Evolutionary conservation across 345 rosid species (phyloP).

Genomic region (Salix udensis): DNA sequence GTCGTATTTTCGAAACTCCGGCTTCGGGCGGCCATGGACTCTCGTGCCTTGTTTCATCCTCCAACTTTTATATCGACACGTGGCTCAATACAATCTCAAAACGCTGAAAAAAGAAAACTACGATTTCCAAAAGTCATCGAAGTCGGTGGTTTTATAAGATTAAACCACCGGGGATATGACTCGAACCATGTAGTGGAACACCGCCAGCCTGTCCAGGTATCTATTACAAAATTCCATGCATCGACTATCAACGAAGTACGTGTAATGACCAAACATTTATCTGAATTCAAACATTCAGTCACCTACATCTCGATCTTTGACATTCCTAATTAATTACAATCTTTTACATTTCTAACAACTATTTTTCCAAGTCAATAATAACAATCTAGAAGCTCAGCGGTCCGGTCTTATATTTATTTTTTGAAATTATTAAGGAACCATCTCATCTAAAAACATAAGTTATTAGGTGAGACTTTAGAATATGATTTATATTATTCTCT

Average conservation of each 20-base stretch:
- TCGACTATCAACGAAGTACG: neutral
- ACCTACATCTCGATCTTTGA: neutral
- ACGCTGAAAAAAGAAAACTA: no score
- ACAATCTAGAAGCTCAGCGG: no score
- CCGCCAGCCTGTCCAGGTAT: neutral
- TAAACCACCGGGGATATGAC: neutral
- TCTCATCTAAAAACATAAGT: no score
- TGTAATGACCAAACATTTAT: neutral
- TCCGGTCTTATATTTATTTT: no score
- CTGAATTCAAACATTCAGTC: neutral
- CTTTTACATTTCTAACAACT: neutral
- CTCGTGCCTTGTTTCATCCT: neutral
- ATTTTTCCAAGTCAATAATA: neutral
- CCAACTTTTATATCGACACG: neutral
- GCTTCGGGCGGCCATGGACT: neutral
- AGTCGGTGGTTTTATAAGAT: neutral
- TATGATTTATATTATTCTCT: no score
- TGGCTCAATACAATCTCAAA: neutral
- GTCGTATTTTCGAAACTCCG: neutral
- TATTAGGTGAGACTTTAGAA: no score
- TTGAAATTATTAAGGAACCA: no score
- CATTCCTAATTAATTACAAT: neutral
- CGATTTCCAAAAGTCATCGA: neutral
- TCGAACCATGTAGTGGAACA: neutral
- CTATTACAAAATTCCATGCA: neutral